Percentiles rank a stretch among this genome's conserved stretches.
Conservation (phyloP, 352 stramenopile species). For the Globisporangium emineosum region DNA sequence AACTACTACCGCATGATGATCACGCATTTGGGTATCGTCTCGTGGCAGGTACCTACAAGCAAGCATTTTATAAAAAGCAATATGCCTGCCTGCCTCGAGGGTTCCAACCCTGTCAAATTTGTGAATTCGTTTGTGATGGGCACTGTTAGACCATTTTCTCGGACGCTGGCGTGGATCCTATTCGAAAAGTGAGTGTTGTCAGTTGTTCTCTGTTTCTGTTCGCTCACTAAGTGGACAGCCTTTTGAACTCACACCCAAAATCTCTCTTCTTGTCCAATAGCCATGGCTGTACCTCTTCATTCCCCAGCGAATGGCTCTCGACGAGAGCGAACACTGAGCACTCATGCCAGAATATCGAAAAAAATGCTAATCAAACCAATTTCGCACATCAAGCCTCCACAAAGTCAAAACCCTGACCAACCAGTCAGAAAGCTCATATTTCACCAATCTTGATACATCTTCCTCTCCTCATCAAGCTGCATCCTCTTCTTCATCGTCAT, state of each 20-base stretch:
- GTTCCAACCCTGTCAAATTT: too few relatives aligned
- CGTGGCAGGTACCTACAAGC: conserved; percentile 78
- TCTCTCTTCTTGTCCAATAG: conserved; percentile 17
- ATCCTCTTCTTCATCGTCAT: conserved; percentile 13
- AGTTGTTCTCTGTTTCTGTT: not conserved
- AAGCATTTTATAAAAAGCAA: not conserved
- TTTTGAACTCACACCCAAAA: not conserved
- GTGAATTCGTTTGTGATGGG: not conserved
- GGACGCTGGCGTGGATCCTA: conserved; percentile 49
- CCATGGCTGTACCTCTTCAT: conserved; percentile 82
- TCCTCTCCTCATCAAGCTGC: not conserved
- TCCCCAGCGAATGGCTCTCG: conserved; percentile 52
- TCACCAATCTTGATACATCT: not conserved
- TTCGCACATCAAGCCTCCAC: not conserved
- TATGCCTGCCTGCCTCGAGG: too few relatives aligned
- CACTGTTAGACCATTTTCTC: conserved; percentile 54
- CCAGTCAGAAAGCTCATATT: not conserved
- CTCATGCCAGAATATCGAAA: not conserved
- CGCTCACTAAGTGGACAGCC: not conserved
- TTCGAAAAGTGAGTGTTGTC: conserved; percentile 39
- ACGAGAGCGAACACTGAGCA: conserved; percentile 25
- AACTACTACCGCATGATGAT: conserved; percentile 86
- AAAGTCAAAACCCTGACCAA: not conserved
- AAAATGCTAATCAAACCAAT: not conserved
- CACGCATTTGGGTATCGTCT: conserved; percentile 67